These are phyloP conservation scores for Podospora australis DNA, from an alignment of 495 filamentous ascomycete genomes.

Conservation along the genomic window DNA sequence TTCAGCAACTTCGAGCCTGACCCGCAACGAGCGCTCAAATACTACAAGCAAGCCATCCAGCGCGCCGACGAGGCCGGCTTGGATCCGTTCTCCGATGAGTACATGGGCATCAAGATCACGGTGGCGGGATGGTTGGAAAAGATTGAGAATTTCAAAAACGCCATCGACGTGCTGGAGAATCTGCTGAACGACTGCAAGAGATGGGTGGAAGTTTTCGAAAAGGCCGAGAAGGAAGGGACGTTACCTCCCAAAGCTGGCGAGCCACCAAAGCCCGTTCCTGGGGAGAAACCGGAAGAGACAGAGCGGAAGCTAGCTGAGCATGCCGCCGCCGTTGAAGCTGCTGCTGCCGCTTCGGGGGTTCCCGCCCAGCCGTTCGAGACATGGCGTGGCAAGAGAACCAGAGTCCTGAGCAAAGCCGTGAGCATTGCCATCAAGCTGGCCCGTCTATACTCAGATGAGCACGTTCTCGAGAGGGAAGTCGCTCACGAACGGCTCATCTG, in stretches of 20 bases:
- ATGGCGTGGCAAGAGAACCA: constrained; percentile 57
- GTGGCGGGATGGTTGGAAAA: constrained; percentile 73
- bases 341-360: constrained; percentile 1
- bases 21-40: constrained; percentile 65
- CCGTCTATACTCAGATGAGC: constrained; percentile 62
- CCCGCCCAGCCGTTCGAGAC: constrained; percentile 28
- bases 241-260: constrained; percentile 19
- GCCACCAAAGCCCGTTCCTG: not conserved
- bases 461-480: constrained; percentile 52
- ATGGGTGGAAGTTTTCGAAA: constrained; percentile 56
- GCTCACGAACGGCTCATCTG: constrained; percentile 71
- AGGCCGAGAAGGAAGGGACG: constrained; percentile 45
- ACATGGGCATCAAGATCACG: constrained; percentile 82
- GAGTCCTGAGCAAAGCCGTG: constrained; percentile 64
- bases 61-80: constrained; percentile 64
- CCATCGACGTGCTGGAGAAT: constrained; percentile 68
- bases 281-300: not conserved
- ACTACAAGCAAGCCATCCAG: constrained; percentile 71
- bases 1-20: constrained; percentile 70
- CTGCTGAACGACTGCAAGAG: constrained; percentile 53
- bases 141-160: constrained; percentile 54
- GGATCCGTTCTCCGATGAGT: constrained; percentile 82
- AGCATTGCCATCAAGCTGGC: constrained; percentile 73
- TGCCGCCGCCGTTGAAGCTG: constrained; percentile 10
- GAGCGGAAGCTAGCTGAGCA: not conserved